Percentiles rank a stretch among this genome's conserved stretches.
Evolutionary conservation across 768 basidiomycete genomes (phyloP).

Genomic region (Terana coerulea): DNA sequence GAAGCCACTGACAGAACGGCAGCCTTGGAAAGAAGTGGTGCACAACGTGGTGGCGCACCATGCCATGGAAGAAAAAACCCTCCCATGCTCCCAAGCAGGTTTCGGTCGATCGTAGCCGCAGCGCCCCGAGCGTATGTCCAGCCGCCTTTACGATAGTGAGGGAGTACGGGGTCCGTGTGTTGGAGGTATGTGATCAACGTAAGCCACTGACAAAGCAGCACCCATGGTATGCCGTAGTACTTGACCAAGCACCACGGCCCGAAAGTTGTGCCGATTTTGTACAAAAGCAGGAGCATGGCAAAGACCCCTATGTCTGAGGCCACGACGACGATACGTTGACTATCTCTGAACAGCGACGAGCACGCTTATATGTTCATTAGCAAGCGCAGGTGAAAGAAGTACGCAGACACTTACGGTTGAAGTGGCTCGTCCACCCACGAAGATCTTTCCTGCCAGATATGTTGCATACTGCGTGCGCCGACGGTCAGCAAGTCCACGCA

Average conservation of each 20-base stretch:
- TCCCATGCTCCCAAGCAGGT: slow-evolving; percentile 28
- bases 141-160: slow-evolving; percentile 47
- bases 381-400: not conserved
- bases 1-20: not conserved
- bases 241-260: no score
- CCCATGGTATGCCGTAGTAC: slow-evolving; percentile 37
- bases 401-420: slow-evolving; percentile 11
- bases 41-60: slow-evolving; percentile 2
- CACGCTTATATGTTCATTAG: not conserved
- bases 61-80: slow-evolving; percentile 19
- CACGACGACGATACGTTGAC: no score
- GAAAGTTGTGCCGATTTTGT: no score
- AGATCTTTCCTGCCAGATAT: slow-evolving; percentile 5
- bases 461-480: slow-evolving; percentile 10
- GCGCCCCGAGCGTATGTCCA: slow-evolving; percentile 59
- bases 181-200: slow-evolving; percentile 56
- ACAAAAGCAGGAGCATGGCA: no score
- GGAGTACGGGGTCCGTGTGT: slow-evolving; percentile 58
- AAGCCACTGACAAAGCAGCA: slow-evolving; percentile 46
- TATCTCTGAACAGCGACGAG: no score
- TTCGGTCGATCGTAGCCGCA: slow-evolving; percentile 48
- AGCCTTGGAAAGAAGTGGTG: slow-evolving; percentile 4
- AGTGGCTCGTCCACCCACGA: slow-evolving; percentile 17
- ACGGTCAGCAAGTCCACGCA: not conserved
- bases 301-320: no score